Evolutionary conservation across 2,329 filamentous ascomycete species (phyloP), one percentile per base, ranked within the genome.

Genomic region (Arachnopeziza araneosa): DNA sequence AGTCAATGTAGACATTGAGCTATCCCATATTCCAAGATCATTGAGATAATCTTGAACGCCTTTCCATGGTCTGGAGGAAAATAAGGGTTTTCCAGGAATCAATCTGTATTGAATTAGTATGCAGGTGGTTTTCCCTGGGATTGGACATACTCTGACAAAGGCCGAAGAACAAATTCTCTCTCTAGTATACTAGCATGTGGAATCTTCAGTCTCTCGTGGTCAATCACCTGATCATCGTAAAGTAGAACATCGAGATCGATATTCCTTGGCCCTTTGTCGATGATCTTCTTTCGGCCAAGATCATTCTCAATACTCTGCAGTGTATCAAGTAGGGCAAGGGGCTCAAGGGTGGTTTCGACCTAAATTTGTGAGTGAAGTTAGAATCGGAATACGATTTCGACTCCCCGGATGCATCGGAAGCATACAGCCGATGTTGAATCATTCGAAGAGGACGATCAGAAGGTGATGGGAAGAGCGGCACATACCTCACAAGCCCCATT

Each of bases 161-260:
- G 95, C 21, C 90, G 84, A 12, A 99, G 82, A 49, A 99, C 95
- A 73, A 99, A 99, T 74, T 96, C 93, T 55, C 95, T 83, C 75
- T 99, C 95, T 1, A 88, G 77, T 78, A 99, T 96, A 51, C 90
- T 80, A 32, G 84, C 79, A 73, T 99, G 95, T 12, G 95, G 95
- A 26, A 99, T 80, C 24, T 81, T 87, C n/a, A 99, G 83, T 22
- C 91, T 84, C 50, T 89, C 83, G 64, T 90, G 81, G 50, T 84
- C 75, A 56, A 96, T 76, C 2, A 75, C 77, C 61, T 87, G 76
- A 58, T 89, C 77, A 55, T 86, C 88, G 71, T 96, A 97, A 1
- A 97, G 79, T 21, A 98, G 77, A 53, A 99, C 92, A 70, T 99
- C 95, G 17, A 99, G 79, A 70, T 99, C 95, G 63, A 99, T 96